Evolutionary conservation across 2,329 filamentous ascomycete species (phyloP), one percentile per base, ranked within the genome.

Genomic region (Dactylonectria macrodidyma): DNA sequence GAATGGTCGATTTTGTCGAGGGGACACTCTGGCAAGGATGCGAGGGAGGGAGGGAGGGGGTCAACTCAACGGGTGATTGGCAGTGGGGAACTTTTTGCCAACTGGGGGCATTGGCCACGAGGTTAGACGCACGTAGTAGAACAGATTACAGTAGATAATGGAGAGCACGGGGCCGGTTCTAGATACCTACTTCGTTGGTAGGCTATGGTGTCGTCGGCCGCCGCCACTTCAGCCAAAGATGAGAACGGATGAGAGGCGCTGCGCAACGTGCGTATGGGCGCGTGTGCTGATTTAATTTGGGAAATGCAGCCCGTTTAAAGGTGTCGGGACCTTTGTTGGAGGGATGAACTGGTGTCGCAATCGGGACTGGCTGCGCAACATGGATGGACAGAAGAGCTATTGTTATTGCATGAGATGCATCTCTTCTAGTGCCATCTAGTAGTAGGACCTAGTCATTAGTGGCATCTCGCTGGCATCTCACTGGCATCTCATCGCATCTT

Each of bases 181-280:
- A 19, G 19, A 19, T 19, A 19, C 19, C 19, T 19, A 19, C 19
- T 19, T 19, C 19, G 19, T 19, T 19, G 19, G 19, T 19, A 19
- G 19, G 19, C 19, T 19, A 19, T 19, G 44, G 30, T 22, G 36
- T 55, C 48, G 52, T 51, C 38, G 44, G 62, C 48, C 16, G 55
- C 14, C 48, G 30, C 34, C 36, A 51, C 41, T 33, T 38, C 41
- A 65, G 62, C 47, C 50, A 55, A 63, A 59, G 33, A 44, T 46
- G 47, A 41, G 24, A 33, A 26, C 14, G 3, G 16, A 46, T n/a
- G 55, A 46, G 44, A 47, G 33, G 46, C 46, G 26, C 34, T 26
- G 26, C 19, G 22, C 30, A 56, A 44, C 58, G 44, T n/a, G 30
- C 52, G 34, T 48, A 24, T 59, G 41, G 56, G 41, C 11, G 30